A percentile compares a stretch with the other conserved stretches of the same genome.
Evolutionary conservation across 192 early-diverging fungal species (phyloP).

Genomic region (Pilobolus umbonatus): DNA sequence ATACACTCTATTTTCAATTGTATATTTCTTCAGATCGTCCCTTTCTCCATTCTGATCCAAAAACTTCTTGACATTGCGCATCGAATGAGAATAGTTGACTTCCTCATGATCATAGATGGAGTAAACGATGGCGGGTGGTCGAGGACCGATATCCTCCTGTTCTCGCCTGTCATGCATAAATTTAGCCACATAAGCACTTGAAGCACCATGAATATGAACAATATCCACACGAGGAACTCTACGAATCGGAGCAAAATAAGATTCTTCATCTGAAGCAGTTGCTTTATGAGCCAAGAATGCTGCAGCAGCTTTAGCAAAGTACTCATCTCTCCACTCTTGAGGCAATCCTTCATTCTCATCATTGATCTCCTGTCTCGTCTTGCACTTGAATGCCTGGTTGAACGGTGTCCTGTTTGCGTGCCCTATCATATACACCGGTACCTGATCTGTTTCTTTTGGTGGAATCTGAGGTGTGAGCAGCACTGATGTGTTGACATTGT

Average conservation of each 20-base stretch:
- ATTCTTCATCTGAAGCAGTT: slow-evolving; percentile 40
- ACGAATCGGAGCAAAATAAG: slow-evolving; percentile 39
- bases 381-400: slow-evolving; percentile 40
- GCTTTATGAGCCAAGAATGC: slow-evolving; percentile 44
- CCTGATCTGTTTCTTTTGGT: slow-evolving; percentile 1
- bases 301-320: slow-evolving; percentile 52
- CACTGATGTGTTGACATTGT: slow-evolving; percentile 4
- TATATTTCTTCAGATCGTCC: slow-evolving; percentile 35
- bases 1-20: slow-evolving; percentile 45
- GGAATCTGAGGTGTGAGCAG: slow-evolving; percentile 2
- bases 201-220: slow-evolving; percentile 53
- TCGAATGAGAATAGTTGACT: slow-evolving; percentile 44
- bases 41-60: slow-evolving; percentile 31
- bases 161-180: slow-evolving; percentile 33
- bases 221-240: slow-evolving; percentile 37
- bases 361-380: slow-evolving; percentile 40
- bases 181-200: slow-evolving; percentile 49
- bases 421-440: slow-evolving; percentile 52
- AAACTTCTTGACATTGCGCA: slow-evolving; percentile 45
- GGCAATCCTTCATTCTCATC: slow-evolving; percentile 38
- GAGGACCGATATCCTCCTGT: slow-evolving; percentile 30
- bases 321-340: slow-evolving; percentile 53
- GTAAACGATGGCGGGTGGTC: slow-evolving; percentile 51
- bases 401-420: slow-evolving; percentile 43
- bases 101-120: slow-evolving; percentile 57